Evolutionary conservation across 1,284 basidiomycete species (phyloP).

Genomic region (Schizopora paradoxa): DNA sequence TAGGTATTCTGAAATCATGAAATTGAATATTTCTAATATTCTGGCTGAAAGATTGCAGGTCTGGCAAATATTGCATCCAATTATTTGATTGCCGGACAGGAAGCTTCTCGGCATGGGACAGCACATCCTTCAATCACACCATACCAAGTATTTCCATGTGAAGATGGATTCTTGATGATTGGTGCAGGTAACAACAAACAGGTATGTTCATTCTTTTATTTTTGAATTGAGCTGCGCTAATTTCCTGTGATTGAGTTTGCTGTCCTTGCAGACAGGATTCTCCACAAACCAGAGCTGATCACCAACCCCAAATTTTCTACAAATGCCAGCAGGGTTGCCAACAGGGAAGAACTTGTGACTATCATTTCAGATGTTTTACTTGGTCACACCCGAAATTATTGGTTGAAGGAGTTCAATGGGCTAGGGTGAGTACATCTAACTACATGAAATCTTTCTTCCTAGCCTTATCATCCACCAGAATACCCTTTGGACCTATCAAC

Average conservation of each 20-base stretch:
- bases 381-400: slow-evolving; percentile 57
- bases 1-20: slow-evolving; percentile 29
- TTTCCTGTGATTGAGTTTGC: slow-evolving; percentile 49
- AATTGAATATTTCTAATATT: slow-evolving; percentile 1
- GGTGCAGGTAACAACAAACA: slow-evolving; percentile 90
- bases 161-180: slow-evolving; percentile 89
- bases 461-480: slow-evolving; percentile 39
- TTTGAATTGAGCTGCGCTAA: slow-evolving; percentile 6
- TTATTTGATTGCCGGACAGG: slow-evolving; percentile 83
- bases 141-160: slow-evolving; percentile 87
- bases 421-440: slow-evolving; percentile 49
- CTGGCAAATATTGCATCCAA: slow-evolving; percentile 93
- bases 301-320: slow-evolving; percentile 60
- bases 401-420: slow-evolving; percentile 71
- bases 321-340: slow-evolving; percentile 73
- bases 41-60: slow-evolving; percentile 66
- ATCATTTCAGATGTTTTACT: slow-evolving; percentile 64
- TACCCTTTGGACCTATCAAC: slow-evolving; percentile 92
- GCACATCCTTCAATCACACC: slow-evolving; percentile 89
- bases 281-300: slow-evolving; percentile 52
- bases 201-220: slow-evolving; percentile 36
- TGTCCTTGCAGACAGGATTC: slow-evolving; percentile 54
- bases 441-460: neutral
- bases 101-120: slow-evolving; percentile 87
- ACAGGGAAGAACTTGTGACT: slow-evolving; percentile 69